Base-by-base conservation (phyloP, 2,329 filamentous ascomycete genomes). In the Cladosporium sp. region DNA sequence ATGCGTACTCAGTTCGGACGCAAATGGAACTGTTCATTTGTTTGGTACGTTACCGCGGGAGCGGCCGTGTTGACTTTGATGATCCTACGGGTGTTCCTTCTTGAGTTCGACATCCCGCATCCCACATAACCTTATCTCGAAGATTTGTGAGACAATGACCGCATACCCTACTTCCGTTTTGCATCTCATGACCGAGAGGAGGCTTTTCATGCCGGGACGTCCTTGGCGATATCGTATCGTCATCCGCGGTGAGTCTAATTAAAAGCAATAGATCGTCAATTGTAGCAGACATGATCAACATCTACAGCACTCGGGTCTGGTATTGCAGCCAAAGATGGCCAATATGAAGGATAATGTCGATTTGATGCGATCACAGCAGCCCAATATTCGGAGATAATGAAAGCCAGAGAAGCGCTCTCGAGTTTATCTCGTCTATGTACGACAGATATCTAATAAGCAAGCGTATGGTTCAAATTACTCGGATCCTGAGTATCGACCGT, bases 401-500 rank as follows among this genome's bases (percentile, higher is more conserved):
- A 7, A 3, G n/a, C 8, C 10, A 46, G 8, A 46, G 21, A 18
- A 3, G 5, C 11, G 1, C 21, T 3, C 18, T 21, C 18, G 18
- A 16, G 2, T 43, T 7, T 3, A 43, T 43, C 39, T 6, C 39
- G 3, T 43, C 34, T 43, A 43, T 10, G 21, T 5, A 46, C 39
- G n/a, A 46, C n/a, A 46, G n/a, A 21, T 11, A 46, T 46, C 39
- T 46, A 46, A 21, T 43, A 8, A 43, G 36, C 18, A 7, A 48
- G n/a, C 18, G 51, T 64, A 51, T 58, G 43, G 18, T 57, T 49
- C 23, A 58, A 57, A 14, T 34, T 36, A 3, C 25, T 18, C 10
- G 30, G n/a, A 58, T 64, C 61, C 21, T 21, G 39, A 46, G 21
- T n/a, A 46, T 46, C 39, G 18, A 60, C 13, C 26, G 51, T 64